phyloP scores from a whole-genome alignment of 495 filamentous ascomycete genomes.

The Tuber microsphaerosporum region DNA sequence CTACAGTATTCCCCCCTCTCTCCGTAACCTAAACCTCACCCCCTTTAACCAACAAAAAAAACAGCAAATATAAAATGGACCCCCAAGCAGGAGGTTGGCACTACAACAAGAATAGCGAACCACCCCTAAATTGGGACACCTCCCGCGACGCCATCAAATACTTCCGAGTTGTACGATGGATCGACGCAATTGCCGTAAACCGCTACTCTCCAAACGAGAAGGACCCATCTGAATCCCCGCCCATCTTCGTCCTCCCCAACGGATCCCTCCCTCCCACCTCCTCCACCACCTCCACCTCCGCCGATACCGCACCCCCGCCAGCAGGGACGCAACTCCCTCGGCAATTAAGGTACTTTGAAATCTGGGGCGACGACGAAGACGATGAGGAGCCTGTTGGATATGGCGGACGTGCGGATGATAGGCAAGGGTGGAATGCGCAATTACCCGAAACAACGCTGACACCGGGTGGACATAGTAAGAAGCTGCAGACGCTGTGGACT shows the following conservation, averaged over 20 bases:
- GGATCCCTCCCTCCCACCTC: not conserved
- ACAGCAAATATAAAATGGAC: constrained; percentile 17
- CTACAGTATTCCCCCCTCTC: not conserved
- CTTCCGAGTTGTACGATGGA: constrained; percentile 22
- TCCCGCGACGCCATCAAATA: constrained; percentile 28
- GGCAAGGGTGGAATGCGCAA: constrained; percentile 1
- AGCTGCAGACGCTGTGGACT: not conserved
- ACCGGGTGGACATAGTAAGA: not conserved
- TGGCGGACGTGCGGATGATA: not conserved
- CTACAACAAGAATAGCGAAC: constrained; percentile 28
- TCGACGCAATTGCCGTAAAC: constrained; percentile 12
- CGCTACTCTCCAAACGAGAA: not conserved
- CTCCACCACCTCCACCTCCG: not conserved
- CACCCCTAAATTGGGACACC: constrained; percentile 27
- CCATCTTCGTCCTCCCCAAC: not conserved
- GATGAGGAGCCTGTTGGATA: not conserved
- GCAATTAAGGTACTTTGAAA: not conserved
- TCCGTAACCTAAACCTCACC: not conserved
- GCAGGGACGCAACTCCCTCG: not conserved
- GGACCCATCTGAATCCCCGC: not conserved
- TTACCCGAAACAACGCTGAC: not conserved
- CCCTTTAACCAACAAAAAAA: not conserved
- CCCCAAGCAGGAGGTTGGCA: constrained; percentile 24
- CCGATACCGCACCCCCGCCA: not conserved
- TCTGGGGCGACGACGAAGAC: not conserved